phyloP scores from a whole-genome alignment of 257 asterid genomes.

The Gentiana straminea region DNA sequence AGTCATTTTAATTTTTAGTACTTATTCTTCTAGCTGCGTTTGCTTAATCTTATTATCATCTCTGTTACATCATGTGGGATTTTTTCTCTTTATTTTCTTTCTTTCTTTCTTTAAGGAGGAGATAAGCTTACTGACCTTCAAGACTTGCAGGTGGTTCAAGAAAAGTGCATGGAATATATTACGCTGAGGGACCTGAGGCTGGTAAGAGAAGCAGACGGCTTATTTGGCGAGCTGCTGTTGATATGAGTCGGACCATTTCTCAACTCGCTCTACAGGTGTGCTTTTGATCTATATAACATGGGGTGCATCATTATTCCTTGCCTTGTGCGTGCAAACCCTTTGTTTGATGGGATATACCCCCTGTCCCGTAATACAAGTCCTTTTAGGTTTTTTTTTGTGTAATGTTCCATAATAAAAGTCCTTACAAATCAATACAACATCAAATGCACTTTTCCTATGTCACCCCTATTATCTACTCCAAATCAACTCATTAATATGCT shows the following conservation, averaged over 20 bases:
- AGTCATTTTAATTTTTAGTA: background rate
- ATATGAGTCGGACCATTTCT: constrained; percentile 49
- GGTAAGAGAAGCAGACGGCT: constrained; percentile 59
- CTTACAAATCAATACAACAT: too few species aligned
- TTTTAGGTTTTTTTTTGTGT: too few species aligned
- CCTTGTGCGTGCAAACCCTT: too few species aligned
- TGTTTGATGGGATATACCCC: too few species aligned
- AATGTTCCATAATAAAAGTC: too few species aligned
- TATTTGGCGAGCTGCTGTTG: constrained; percentile 84
- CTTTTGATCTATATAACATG: constrained; percentile 6
- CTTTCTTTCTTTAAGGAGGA: too few species aligned
- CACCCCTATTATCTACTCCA: too few species aligned
- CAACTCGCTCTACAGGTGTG: constrained; percentile 83
- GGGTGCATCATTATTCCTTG: background rate
- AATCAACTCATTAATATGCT: too few species aligned
- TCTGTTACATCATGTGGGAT: background rate
- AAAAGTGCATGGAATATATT: constrained; percentile 45
- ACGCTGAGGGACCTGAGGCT: constrained; percentile 45
- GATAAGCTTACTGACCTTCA: constrained; percentile 13
- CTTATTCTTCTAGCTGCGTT: constrained; percentile 9
- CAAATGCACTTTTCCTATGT: too few species aligned
- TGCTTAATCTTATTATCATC: background rate
- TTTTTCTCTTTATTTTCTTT: background rate
- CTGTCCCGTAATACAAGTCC: too few species aligned
- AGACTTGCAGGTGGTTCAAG: constrained; percentile 50